These are phyloP conservation scores for Moricandia moricandioides DNA, from an alignment of 345 rosid genomes.

Conservation along the genomic window DNA sequence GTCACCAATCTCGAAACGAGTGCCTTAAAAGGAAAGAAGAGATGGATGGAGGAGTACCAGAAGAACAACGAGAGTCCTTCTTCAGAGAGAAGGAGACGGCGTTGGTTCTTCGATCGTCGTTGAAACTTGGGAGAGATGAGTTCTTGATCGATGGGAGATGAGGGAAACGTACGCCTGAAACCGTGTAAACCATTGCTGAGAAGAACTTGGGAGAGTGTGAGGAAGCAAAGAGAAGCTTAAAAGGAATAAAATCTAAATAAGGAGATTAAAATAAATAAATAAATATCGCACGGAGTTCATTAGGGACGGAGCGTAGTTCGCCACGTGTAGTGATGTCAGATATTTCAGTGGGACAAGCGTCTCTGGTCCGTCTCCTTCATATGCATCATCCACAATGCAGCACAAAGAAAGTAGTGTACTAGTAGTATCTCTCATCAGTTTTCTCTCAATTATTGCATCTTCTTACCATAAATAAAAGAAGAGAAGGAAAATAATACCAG, in stretches of 20 bases:
- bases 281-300: slow-evolving; percentile 22
- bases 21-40: neutral
- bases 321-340: slow-evolving; percentile 48
- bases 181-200: slow-evolving; percentile 52
- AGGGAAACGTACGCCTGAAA: slow-evolving; percentile 56
- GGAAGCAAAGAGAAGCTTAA: slow-evolving; percentile 1
- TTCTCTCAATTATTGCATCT: slow-evolving; percentile 19
- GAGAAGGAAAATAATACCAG: neutral
- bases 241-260: slow-evolving; percentile 12
- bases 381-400: neutral
- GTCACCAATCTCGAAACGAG: slow-evolving; percentile 25
- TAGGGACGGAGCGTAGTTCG: slow-evolving; percentile 23
- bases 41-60: slow-evolving; percentile 36
- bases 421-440: neutral
- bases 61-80: slow-evolving; percentile 45
- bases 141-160: slow-evolving; percentile 40
- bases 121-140: slow-evolving; percentile 45
- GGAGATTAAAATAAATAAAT: neutral
- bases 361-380: slow-evolving; percentile 16
- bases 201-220: slow-evolving; percentile 6
- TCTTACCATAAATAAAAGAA: neutral
- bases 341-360: slow-evolving; percentile 34
- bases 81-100: slow-evolving; percentile 48
- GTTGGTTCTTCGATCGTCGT: slow-evolving; percentile 49
- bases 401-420: neutral